Evolutionary conservation across 768 basidiomycete genomes (phyloP), one percentile per base, ranked within the genome.

Genomic region (Phanerochaete sordida): DNA sequence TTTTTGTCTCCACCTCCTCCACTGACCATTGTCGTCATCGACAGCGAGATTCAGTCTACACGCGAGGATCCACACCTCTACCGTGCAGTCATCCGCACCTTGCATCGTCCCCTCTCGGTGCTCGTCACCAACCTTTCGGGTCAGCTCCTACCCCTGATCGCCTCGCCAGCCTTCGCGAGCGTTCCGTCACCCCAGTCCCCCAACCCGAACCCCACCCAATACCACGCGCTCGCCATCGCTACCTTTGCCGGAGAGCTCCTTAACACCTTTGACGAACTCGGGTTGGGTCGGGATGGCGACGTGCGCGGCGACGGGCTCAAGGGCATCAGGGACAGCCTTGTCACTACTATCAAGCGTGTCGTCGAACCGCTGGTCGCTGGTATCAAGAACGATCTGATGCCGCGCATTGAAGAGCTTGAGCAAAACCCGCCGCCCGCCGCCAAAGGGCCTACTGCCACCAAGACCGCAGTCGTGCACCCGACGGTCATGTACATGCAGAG

Each of bases 81-180:
- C 66, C 81, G 83, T 60, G 90, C 90, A 27, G 83, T 90, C 57
- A 68, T 91, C 43, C 84, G 91, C 55, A 83, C 84, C 33, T 79
- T 93, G 28, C 90, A 90, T 58, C 84, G 87, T 56, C 91, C 90
- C 8, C 74, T 93, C 6, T 90, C 90, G 7, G 89, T 92, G 26
- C 70, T 93, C 43, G 75, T 89, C 64, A 84, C 77, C 63, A 88
- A 88, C 68, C 70, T 93, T 35, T 90, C 88, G 15, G 79, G 84
- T 26, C 79, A 85, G 64, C 78, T 93, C 33, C 73, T 86, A 1
- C 89, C 87, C 7, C 72, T 90, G 21, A 65, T 92, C 15, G 83
- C 88, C 4, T 85, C 90, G 3, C 77, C 85, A 12, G 73, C 81
- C 7, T 89, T 92, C 70, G 77, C 80, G 21, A 74, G 75, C 1